Base-by-base conservation (phyloP, 2,329 filamentous ascomycete genomes). In the Colletotrichum somersetense region DNA sequence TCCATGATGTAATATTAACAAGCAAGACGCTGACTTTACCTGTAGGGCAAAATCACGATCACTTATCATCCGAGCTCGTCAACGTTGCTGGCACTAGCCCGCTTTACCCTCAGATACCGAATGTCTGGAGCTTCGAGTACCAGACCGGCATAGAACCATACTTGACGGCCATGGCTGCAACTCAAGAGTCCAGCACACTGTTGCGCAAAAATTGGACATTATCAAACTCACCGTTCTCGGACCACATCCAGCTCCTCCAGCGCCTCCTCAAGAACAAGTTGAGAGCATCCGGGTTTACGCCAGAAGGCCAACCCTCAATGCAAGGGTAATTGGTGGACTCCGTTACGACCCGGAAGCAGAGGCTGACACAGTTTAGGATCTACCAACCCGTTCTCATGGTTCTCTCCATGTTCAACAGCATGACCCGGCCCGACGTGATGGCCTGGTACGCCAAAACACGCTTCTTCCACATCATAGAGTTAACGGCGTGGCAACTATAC, bases 371-470 rank as follows among this genome's bases (percentile, higher is more conserved):
- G 3, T 23, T 61, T 50, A 58, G 55, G 5, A 10, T 23, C 0
- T 80, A 80, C 6, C 78, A 80, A 50, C 75, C 77, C 0, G 77
- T 80, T 0, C 66, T 76, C 3, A 80, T 78, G 75, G 77, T 80
- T 0, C 66, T 81, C 1, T 76, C 79, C 26, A 77, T 81, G 73
- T 81, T 81, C 71, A 81, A 81, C 67, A 80, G 79, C 73, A 76
- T 81, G 62, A 80, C 79, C 0, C 74, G 80, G 0, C 80, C 80
- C 4, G 80, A 80, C 52, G 79, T 79, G 42, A 81, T 81, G 75
- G 76, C 78, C 1, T 80, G 78, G 78, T 81, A 81, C 7, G 87
- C 84, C 12, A 87, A 80, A 35, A 81, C 79, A 2, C 75, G 79
- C 6, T 80, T 80, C 72, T 80, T 72, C 58, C 78, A 80, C 67